Evolutionary conservation across 2,329 filamentous ascomycete species (phyloP).

Genomic region (Nemania abortiva): DNA sequence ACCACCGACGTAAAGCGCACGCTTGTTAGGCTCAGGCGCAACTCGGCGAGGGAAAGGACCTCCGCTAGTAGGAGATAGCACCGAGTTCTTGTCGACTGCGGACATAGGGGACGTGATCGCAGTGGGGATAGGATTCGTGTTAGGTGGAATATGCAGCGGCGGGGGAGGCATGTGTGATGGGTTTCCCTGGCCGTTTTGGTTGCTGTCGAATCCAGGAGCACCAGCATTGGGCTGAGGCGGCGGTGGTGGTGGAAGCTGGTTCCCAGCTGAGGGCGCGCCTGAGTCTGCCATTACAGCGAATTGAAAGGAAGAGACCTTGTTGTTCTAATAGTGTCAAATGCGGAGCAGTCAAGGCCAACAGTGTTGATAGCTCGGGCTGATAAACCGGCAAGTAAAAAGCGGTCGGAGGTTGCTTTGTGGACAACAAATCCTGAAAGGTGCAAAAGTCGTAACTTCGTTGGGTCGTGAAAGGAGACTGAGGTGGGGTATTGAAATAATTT

Average conservation of each 20-base stretch:
- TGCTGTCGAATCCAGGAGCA: conserved; percentile 81
- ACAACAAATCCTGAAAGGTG: conserved; percentile 36
- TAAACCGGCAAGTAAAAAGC: conserved; percentile 38
- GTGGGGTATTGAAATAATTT: conserved; percentile 45
- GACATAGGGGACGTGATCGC: conserved; percentile 91
- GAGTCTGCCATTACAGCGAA: conserved; percentile 79
- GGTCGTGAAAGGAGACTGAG: conserved; percentile 40
- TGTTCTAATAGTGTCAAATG: conserved; percentile 15
- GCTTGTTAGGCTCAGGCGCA: conserved; percentile 98
- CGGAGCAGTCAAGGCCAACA: conserved; percentile 16
- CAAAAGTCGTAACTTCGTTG: conserved; percentile 46
- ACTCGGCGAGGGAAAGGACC: conserved; percentile 87
- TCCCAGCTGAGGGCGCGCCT: conserved; percentile 70
- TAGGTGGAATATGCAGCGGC: conserved; percentile 93
- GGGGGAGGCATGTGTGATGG: conserved; percentile 88
- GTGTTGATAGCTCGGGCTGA: conserved; percentile 28
- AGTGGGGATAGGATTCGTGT: conserved; percentile 94
- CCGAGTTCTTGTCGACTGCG: conserved; percentile 67
- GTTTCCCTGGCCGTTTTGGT: conserved; percentile 77
- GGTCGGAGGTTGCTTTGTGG: conserved; percentile 32
- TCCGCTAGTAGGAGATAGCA: conserved; percentile 88
- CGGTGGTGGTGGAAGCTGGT: conserved; percentile 78
- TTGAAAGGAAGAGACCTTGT: conserved; percentile 16
- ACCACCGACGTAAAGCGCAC: conserved; percentile 94
- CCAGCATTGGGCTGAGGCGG: conserved; percentile 76